Evolutionary conservation across 2,329 filamentous ascomycete genomes (phyloP).

Genomic region (Berkeleyomyces rouxiae): DNA sequence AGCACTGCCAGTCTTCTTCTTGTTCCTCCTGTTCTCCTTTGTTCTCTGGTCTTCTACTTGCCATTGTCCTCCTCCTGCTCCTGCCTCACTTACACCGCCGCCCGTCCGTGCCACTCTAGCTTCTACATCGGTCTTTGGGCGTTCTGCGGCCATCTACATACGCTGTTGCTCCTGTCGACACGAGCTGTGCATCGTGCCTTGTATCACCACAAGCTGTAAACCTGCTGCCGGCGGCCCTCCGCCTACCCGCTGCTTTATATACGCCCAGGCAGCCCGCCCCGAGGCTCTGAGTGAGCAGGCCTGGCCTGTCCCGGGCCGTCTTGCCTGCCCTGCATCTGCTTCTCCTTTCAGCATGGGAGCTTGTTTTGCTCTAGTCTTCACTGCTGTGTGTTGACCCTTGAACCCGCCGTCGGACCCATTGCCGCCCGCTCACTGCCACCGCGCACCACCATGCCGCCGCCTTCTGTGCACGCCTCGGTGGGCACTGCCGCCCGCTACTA

Average conservation of each 20-base stretch:
- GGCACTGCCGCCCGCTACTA: not conserved
- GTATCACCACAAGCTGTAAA: not conserved
- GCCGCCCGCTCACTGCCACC: not conserved
- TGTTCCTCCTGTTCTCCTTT: not conserved
- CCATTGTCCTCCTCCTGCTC: not conserved
- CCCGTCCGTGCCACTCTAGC: not conserved
- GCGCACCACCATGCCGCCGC: not conserved
- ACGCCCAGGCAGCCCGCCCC: not conserved
- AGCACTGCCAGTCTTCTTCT: not conserved
- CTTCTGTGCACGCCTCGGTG: not conserved
- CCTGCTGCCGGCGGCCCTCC: not conserved
- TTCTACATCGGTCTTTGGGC: not conserved
- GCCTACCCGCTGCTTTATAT: not conserved
- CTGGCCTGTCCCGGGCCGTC: not conserved
- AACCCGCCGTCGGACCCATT: not conserved
- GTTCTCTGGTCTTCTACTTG: not conserved
- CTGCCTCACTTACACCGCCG: not conserved
- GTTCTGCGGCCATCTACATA: not conserved
- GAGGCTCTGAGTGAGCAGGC: not conserved
- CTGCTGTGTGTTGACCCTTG: constrained; percentile 1
- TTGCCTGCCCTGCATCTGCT: not conserved
- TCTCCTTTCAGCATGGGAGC: not conserved
- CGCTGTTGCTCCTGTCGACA: not conserved
- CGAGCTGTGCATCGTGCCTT: not conserved
- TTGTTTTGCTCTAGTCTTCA: constrained; percentile 2